Evolutionary conservation across 1,284 basidiomycete genomes (phyloP), one percentile per base, ranked within the genome.

Genomic region (Ustilago shanxiensis): DNA sequence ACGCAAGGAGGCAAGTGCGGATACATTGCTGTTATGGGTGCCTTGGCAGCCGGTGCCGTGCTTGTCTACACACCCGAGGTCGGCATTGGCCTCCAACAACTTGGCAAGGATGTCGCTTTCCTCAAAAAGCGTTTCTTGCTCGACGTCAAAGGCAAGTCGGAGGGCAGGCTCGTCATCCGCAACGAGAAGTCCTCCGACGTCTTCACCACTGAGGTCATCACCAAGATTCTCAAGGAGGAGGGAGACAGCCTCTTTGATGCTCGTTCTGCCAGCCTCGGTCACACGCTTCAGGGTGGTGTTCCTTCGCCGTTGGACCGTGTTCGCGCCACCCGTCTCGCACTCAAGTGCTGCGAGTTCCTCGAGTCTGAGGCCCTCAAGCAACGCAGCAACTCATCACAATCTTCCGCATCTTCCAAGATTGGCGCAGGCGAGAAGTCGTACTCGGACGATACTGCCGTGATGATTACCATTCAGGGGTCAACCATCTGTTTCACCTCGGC

Each of bases 1-100:
- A 98, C 95, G 0, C 97, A 99, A 87, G 96, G 97, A 62, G 96
- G 96, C 37, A 92, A 92, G 87, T 97, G 94, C 86, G 96, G 97
- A 11, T 98, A 97, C 87, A 91, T 99, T 71, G 95, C 95, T 8
- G 92, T 95, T 1, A 90, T 98, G 89, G 97, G 96, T 64, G 96
- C 94, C 2, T 88, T 99, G 75, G 96, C 97, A 50, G 95, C 92
- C 49, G 96, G 96, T 35, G 96, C 95, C 1, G 92, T 92, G 72
- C 88, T 98, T 56, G 93, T 97, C 31, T 99, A 99, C 87, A 97
- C 94, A 0, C 97, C 96, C 0, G 97, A 99, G 87, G 88, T 89
- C 3, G 95, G 95, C 16, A 95, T 98, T 80, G 90, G 89, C 68
- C 90, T 99, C 24, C 91, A 93, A 75, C 90, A 90, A 85, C 88